Conservation (phyloP, 129 eudicot species). For the Helichrysum umbraculigerum region DNA sequence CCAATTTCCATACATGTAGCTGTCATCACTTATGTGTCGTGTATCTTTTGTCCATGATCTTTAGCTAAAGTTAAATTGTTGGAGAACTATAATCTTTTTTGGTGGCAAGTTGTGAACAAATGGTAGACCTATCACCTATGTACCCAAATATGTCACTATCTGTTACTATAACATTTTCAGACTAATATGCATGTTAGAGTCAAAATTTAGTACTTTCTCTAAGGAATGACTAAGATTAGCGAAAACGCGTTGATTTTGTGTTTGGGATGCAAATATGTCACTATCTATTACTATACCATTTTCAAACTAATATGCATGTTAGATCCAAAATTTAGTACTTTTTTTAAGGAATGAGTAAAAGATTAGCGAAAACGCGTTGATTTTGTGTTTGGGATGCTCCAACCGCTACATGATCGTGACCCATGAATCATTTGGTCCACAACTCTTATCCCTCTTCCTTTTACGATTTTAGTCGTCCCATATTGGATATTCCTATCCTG, state of each 20-base stretch:
- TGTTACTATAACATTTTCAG: conserved; percentile 9
- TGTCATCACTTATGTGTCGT: conserved; percentile 28
- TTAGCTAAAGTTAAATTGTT: conserved; percentile 31
- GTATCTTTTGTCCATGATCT: conserved; percentile 29
- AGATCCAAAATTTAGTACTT: conserved; percentile 11
- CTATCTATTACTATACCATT: conserved; percentile 18
- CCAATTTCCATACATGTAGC: conserved; percentile 20
- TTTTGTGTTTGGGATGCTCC: conserved; percentile 24
- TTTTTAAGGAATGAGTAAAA: not conserved
- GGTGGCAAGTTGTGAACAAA: conserved; percentile 22
- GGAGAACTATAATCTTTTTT: conserved; percentile 21
- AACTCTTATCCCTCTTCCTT: conserved; percentile 2
- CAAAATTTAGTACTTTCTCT: too few relatives aligned
- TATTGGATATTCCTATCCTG: conserved; percentile 10
- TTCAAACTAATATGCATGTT: conserved; percentile 22
- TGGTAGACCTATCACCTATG: conserved; percentile 13
- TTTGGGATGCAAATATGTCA: conserved; percentile 22
- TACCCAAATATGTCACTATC: conserved; percentile 26
- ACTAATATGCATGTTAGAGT: conserved; percentile 26
- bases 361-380: conserved; percentile 16
- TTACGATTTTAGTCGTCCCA: conserved; percentile 31
- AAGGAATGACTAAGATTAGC: too few relatives aligned
- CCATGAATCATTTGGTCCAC: conserved; percentile 24
- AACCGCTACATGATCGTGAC: conserved; percentile 24
- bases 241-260: conserved; percentile 23